A percentile compares a stretch with the other conserved stretches of the same genome.
phyloP scores from a whole-genome alignment of 257 asterid genomes.

The Jasminum sambac region DNA sequence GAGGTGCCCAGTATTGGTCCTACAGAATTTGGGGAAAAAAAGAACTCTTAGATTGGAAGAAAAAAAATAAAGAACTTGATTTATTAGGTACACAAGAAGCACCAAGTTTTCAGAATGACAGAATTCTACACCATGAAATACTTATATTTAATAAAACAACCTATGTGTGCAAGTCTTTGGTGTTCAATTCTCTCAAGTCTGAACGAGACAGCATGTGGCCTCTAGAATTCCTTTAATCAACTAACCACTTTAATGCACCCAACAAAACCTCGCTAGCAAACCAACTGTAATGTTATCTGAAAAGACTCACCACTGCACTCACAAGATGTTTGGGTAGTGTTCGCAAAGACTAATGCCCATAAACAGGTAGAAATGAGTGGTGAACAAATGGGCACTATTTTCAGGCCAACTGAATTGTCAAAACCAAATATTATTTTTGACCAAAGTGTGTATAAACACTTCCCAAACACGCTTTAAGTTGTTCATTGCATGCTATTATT shows the following conservation, averaged over 20 bases:
- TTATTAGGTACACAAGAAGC: neutral
- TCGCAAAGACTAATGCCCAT: no score
- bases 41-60: slow-evolving; percentile 23
- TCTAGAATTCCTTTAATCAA: slow-evolving; percentile 14
- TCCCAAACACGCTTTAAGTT: neutral
- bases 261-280: neutral
- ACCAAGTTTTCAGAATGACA: neutral
- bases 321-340: no score
- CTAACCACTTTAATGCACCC: slow-evolving; percentile 12
- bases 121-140: slow-evolving; percentile 6
- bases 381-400: no score
- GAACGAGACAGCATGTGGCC: slow-evolving; percentile 11
- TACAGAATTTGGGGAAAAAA: slow-evolving; percentile 19
- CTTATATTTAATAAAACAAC: neutral
- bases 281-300: neutral
- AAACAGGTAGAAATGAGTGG: no score
- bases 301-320: neutral
- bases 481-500: neutral
- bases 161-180: neutral
- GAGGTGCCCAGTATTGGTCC: slow-evolving; percentile 97
- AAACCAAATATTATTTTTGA: no score
- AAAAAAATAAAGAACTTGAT: slow-evolving; percentile 4
- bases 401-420: no score
- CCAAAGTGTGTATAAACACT: no score
- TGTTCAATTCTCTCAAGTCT: neutral